Conservation (phyloP, 2,329 filamentous ascomycete species). For the Pseudomassariella vexata region DNA sequence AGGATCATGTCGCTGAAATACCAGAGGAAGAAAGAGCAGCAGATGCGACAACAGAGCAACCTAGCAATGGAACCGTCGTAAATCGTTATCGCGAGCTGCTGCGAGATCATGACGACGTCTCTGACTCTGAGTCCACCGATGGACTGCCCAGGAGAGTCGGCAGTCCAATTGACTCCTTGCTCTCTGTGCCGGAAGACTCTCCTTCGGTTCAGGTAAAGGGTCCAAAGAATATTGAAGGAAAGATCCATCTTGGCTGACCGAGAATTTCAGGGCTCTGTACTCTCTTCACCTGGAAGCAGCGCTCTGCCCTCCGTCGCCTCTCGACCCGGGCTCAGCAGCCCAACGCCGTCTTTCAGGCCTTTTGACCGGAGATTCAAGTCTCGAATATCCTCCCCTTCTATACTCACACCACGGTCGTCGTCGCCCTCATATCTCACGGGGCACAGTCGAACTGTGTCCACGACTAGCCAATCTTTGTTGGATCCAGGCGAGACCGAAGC, state of each 20-base stretch:
- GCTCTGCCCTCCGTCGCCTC: constrained; percentile 64
- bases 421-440: constrained; percentile 73
- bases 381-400: constrained; percentile 61
- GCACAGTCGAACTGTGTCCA: constrained; percentile 76
- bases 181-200: constrained; percentile 76
- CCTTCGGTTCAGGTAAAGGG: constrained; percentile 70
- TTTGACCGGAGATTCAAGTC: constrained; percentile 95
- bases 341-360: constrained; percentile 79
- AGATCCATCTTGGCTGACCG: constrained; percentile 21
- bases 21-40: constrained; percentile 28
- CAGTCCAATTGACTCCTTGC: constrained; percentile 63
- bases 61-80: constrained; percentile 28
- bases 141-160: constrained; percentile 48
- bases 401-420: constrained; percentile 58
- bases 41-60: constrained; percentile 14
- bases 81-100: constrained; percentile 41
- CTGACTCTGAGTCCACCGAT: constrained; percentile 50
- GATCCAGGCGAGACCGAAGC: constrained; percentile 63
- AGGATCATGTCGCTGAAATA: constrained; percentile 28
- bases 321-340: constrained; percentile 58
- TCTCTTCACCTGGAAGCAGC: constrained; percentile 69
- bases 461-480: constrained; percentile 62
- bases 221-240: constrained; percentile 2
- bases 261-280: constrained; percentile 50
- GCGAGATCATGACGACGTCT: constrained; percentile 37